These are phyloP conservation scores for Ambispora gerdemannii DNA, from an alignment of 192 early-diverging fungal genomes.

Conservation along the genomic window DNA sequence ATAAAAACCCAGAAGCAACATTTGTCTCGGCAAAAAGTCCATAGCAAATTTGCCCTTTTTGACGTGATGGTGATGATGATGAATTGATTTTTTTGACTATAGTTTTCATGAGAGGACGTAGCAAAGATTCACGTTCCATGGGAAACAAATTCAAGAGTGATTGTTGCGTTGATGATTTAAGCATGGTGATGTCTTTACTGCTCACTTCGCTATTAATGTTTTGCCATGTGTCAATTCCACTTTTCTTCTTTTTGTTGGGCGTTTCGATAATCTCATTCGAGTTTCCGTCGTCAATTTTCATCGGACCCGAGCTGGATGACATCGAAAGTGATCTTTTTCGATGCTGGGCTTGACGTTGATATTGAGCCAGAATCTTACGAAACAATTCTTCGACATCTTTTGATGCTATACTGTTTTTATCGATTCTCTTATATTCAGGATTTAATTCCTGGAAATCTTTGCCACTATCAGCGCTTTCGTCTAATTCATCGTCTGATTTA, in stretches of 20 bases:
- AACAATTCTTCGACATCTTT: slow-evolving; percentile 44
- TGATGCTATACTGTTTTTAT: slow-evolving; percentile 41
- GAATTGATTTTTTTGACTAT: slow-evolving; percentile 41
- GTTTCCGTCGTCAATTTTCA: slow-evolving; percentile 28
- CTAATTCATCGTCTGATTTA: neutral
- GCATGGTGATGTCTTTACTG: neutral
- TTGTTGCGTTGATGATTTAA: slow-evolving; percentile 32
- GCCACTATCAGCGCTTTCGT: neutral
- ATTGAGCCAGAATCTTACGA: slow-evolving; percentile 37
- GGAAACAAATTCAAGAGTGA: slow-evolving; percentile 35
- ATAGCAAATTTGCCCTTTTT: slow-evolving; percentile 40
- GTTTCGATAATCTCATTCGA: slow-evolving; percentile 16
- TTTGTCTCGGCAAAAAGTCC: slow-evolving; percentile 63
- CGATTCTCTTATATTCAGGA: slow-evolving; percentile 34
- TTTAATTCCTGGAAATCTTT: neutral
- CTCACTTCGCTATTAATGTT: slow-evolving; percentile 27
- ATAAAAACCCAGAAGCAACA: slow-evolving; percentile 54
- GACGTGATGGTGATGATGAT: slow-evolving; percentile 24
- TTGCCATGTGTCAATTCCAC: neutral
- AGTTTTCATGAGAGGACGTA: slow-evolving; percentile 41
- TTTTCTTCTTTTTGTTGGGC: neutral
- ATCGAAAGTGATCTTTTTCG: slow-evolving; percentile 43
- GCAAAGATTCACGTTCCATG: slow-evolving; percentile 44
- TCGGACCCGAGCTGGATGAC: slow-evolving; percentile 28
- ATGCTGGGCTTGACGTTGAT: slow-evolving; percentile 37